Base-by-base conservation (phyloP, 2,329 filamentous ascomycete genomes). In the Colletotrichum plurivorum region DNA sequence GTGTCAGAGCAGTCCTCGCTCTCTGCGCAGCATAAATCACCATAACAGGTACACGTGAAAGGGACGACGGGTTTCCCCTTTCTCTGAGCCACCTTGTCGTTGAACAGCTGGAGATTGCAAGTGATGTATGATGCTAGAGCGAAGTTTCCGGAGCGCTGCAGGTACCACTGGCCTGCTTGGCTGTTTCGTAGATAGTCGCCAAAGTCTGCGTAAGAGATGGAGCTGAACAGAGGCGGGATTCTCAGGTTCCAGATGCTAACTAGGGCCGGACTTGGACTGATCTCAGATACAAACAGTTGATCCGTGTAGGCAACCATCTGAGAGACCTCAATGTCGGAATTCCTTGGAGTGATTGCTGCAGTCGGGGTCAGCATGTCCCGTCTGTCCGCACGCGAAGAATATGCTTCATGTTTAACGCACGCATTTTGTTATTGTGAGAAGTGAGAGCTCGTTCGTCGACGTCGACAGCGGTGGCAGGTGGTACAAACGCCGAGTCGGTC, bases 41-140 rank as follows among this genome's bases (percentile, higher is more conserved):
- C 48, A 4, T 9, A 51, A n/a, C 48, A 51, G n/a, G n/a, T 25
- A 25, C 48, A 51, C 22, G 48, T 51, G 48, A 51, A 20, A 1
- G 8, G n/a, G n/a, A 20, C 7, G 5, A 25, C 4, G 48, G n/a
- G 12, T 25, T 4, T 20, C 5, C 48, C 48, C 48, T 25, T 18
- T n/a, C 48, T 20, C 22, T 51, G n/a, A 4, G 48, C 48, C 10
- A 51, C 48, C 48, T 20, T 51, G 22, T 51, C 48, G 48, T 51
- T 51, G n/a, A 51, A 20, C 16, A 51, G 48, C 48, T 51, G n/a
- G n/a, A 51, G 22, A 25, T 51, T 51, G 48, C 48, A 51, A 20
- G 9, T n/a, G 22, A 51, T 51, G 48, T 51, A 51, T 51, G n/a
- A 18, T 4, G n/a, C 22, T n/a, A 51, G n/a, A 10, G 8, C 22